Conservation (phyloP, 2,329 filamentous ascomycete genomes). For the Colletotrichum sp. region DNA sequence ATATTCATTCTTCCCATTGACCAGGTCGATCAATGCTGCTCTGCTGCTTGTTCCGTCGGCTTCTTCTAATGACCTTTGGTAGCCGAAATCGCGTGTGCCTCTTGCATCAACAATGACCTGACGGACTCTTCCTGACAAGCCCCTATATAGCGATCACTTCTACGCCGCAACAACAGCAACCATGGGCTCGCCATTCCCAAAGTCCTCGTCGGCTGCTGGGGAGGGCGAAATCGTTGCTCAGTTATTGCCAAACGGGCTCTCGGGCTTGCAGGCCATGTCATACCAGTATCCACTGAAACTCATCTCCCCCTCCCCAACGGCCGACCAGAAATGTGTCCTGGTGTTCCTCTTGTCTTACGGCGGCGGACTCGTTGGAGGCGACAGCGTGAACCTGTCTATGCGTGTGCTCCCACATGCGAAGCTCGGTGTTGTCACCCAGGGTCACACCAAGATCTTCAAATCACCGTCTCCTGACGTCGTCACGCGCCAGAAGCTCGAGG, state of each 20-base stretch:
- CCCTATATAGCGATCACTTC: background rate
- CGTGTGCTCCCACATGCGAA: slow-evolving; percentile 68
- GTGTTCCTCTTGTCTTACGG: slow-evolving; percentile 95
- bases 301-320: slow-evolving; percentile 76
- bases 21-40: background rate
- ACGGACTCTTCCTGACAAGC: background rate
- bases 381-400: slow-evolving; percentile 77
- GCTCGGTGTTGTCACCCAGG: slow-evolving; percentile 72
- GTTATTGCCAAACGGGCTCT: slow-evolving; percentile 72
- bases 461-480: slow-evolving; percentile 61
- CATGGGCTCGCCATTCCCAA: slow-evolving; percentile 76
- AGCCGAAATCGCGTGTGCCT: background rate
- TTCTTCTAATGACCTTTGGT: background rate
- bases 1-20: background rate
- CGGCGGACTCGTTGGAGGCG: slow-evolving; percentile 88
- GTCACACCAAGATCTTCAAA: slow-evolving; percentile 96
- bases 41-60: background rate
- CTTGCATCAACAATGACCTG: background rate
- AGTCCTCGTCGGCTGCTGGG: slow-evolving; percentile 76
- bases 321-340: slow-evolving; percentile 70
- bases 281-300: slow-evolving; percentile 97
- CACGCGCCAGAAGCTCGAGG: slow-evolving; percentile 62
- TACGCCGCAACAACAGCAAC: background rate
- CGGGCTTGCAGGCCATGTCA: slow-evolving; percentile 74
- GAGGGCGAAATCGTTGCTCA: slow-evolving; percentile 78